Conservation (phyloP, 495 filamentous ascomycete species). For the Friedmanniomyces endolithicus region DNA sequence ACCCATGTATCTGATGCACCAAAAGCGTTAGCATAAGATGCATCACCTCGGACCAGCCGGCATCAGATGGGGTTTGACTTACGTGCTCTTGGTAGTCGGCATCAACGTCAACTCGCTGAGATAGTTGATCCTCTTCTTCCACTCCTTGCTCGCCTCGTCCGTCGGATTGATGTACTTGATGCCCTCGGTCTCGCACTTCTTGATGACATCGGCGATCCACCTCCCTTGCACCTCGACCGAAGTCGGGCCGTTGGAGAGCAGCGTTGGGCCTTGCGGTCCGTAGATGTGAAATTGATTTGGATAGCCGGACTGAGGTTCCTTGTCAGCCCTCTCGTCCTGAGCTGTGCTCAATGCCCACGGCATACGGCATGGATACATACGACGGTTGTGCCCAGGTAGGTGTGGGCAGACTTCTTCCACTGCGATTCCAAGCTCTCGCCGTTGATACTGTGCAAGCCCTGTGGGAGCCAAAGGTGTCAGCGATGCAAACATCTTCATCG, state of each 20-base stretch:
- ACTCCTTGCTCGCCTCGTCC: conserved; percentile 26
- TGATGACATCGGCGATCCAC: conserved; percentile 40
- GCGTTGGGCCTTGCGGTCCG: conserved; percentile 38
- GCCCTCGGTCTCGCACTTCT: conserved; percentile 28
- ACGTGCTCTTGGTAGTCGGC: conserved; percentile 29
- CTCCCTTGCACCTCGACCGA: conserved; percentile 40
- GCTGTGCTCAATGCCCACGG: too few relatives aligned
- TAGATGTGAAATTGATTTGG: conserved; percentile 45
- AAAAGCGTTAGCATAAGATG: too few relatives aligned
- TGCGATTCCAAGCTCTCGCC: conserved; percentile 34
- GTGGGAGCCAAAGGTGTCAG: too few relatives aligned
- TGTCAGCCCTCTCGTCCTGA: too few relatives aligned
- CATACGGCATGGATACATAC: too few relatives aligned
- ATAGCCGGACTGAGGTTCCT: too few relatives aligned
- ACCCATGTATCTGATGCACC: conserved; percentile 37
- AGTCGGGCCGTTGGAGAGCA: conserved; percentile 42
- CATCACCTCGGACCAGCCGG: too few relatives aligned
- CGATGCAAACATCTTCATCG: too few relatives aligned
- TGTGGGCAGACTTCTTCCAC: conserved; percentile 36
- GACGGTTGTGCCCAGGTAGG: conserved; percentile 39
- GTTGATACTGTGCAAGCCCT: conserved; percentile 34
- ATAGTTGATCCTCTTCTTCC: conserved; percentile 28
- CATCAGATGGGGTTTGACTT: background rate
- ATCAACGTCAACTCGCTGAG: conserved; percentile 20
- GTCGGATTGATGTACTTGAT: conserved; percentile 35